Evolutionary conservation across 306 rosid species (phyloP), one percentile per base, ranked within the genome.

Genomic region (Fragaria iinumae): DNA sequence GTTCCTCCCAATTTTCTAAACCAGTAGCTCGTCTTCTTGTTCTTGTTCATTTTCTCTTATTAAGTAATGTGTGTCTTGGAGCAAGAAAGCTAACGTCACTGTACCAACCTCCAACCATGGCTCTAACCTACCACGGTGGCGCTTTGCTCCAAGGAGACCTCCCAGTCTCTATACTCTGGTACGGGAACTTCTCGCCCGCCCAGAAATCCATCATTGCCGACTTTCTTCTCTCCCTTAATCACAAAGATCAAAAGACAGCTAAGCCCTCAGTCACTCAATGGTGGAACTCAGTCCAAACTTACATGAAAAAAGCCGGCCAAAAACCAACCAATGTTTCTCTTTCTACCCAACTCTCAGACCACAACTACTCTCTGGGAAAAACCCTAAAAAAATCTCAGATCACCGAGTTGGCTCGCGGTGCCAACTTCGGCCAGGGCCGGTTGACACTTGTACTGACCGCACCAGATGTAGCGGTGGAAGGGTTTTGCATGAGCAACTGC

Each of bases 401-500:
- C 55, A 64, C 78, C 20, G 66, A 76, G 49, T n/a, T 85, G 43
- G 73, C 84, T 5, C 39, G 2, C 17, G 21, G 27, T 60, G 77
- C 29, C 48, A 76, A 34, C 76, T 16, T 67, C 18, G 12, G 14
- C 66, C 72, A 49, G 17, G 77, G 74, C 3, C 73, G 65, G 10
- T 41, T 73, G 47, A 64, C 81, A 7, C 44, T 82, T 25, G 84
- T 82, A 3, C 79, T 85, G 13, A 80, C 86, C 6, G 67, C 82
- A 8, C 21, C 71, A 32, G 86, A 85, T 38, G 82, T 85, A 5
- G 69, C 73, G 0, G 84, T 85, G 1, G 88, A 85, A 12, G 84
- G 86, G 32, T 85, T 82, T 56, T 85, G 88, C 77, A 79, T 82
- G 82, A 76, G 82, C 63, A 67, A 16, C 25, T 85, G 88, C 21